These are phyloP conservation scores for Boletales sp. DNA, from an alignment of 768 basidiomycete genomes.

Conservation along the genomic window DNA sequence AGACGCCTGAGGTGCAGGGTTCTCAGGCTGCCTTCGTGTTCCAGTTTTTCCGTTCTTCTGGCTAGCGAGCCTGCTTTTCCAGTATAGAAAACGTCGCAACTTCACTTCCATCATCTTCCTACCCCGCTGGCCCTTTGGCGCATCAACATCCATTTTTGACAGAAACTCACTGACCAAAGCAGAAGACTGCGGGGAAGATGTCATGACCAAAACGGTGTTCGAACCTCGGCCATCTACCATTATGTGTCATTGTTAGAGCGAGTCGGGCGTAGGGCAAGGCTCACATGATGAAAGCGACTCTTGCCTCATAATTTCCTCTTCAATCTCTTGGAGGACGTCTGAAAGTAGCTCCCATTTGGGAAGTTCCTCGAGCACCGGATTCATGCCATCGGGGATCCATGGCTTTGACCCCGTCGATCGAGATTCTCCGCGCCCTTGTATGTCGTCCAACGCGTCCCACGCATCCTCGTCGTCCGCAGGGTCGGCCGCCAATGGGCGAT, in stretches of 20 bases:
- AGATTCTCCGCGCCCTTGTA: slow-evolving; percentile 19
- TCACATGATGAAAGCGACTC: slow-evolving; percentile 37
- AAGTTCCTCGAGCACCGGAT: slow-evolving; percentile 87
- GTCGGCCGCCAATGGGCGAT: slow-evolving; percentile 31
- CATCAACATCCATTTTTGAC: slow-evolving; percentile 51
- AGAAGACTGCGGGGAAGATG: slow-evolving; percentile 72
- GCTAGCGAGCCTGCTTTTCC: slow-evolving; percentile 56
- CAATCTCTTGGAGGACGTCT: slow-evolving; percentile 87
- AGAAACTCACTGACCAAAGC: slow-evolving; percentile 78
- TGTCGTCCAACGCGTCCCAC: slow-evolving; percentile 69
- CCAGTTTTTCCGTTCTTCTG: slow-evolving; percentile 23
- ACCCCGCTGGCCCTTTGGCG: slow-evolving; percentile 61
- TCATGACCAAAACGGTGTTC: slow-evolving; percentile 86
- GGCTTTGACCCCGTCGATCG: slow-evolving; percentile 13
- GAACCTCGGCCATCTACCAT: slow-evolving; percentile 45
- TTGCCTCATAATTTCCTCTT: slow-evolving; percentile 73
- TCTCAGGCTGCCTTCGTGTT: background rate
- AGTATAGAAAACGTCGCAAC: slow-evolving; percentile 69
- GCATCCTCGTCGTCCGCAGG: slow-evolving; percentile 64
- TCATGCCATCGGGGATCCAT: slow-evolving; percentile 76
- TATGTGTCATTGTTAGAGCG: background rate
- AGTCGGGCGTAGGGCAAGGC: background rate
- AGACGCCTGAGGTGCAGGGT: slow-evolving; percentile 12
- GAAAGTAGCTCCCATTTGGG: slow-evolving; percentile 90
- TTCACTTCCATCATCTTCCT: slow-evolving; percentile 76